Base-by-base conservation (phyloP, 176 grass and related monocot genomes). In the Aegilops longissima region DNA sequence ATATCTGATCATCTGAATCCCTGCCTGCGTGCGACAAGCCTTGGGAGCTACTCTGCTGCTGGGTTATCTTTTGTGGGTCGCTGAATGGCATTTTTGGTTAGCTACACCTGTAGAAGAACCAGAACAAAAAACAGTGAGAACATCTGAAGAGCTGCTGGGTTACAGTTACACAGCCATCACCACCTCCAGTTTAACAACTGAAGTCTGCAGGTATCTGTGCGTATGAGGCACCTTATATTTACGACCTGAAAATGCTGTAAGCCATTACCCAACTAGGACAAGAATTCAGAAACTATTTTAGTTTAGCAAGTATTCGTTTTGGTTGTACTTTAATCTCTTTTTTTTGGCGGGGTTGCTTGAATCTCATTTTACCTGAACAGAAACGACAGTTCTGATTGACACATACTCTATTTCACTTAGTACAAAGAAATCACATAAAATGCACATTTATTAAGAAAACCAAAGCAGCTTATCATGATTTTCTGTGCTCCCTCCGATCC, bases 11-110 rank as follows among this genome's bases (percentile, higher is more conserved):
- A 77, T 70, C 69, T 75, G 72, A 75, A 75, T 75, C 3, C 73
- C 14, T 25, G 35, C 45, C 12, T 21, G 14, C 18, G 27, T 9
- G 54, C 24, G 3, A 66, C 80, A 71, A 78, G 63, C 84, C 17
- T 66, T 61, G 79, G 80, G 44, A 80, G 58, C 31, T 83, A 79
- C 70, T 65, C 39, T 84, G 44, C 73, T 85, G 30, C 58, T 49
- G 70, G 17, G 36, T 80, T 66, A 76, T 45, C 9, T 79, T 86
- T 51, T 73, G 23, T 4, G n/a, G 83, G 80, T 80, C 52, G 61
- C 82, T 25, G 76, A 81, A 74, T 84, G 59, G 18, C 34, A 83
- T 42, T 84, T 79, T 84, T 79, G 49, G 44, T 74, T 54, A 35
- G 12, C 66, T 70, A 12, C 16, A 42, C 64, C 77, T 88, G 62